phyloP scores from a whole-genome alignment of 1,139 yeast genomes.

The Suhomyces maxii region DNA sequence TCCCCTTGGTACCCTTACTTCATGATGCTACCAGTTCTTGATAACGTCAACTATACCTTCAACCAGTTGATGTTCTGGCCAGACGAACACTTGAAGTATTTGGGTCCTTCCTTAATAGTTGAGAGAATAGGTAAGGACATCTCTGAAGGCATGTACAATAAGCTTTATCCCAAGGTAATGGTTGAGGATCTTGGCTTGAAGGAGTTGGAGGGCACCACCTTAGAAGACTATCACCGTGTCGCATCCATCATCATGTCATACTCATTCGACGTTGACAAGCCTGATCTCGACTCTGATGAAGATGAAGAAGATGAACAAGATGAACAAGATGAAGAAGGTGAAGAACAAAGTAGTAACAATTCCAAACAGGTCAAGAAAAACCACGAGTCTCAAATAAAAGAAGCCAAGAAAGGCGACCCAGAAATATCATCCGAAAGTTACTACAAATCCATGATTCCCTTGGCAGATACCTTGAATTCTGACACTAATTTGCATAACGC shows the following conservation, averaged over 20 bases:
- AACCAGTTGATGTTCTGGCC: constrained; percentile 82
- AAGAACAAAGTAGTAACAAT: not conserved
- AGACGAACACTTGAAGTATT: constrained; percentile 46
- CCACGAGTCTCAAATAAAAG: constrained; percentile 6
- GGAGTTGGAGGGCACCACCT: constrained; percentile 35
- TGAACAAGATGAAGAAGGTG: constrained; percentile 13
- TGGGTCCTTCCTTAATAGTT: constrained; percentile 71
- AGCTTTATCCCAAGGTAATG: constrained; percentile 27
- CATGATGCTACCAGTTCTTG: constrained; percentile 59
- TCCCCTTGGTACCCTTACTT: constrained; percentile 74
- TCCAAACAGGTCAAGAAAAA: constrained; percentile 5
- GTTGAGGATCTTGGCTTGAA: constrained; percentile 23
- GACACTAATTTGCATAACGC: constrained; percentile 83
- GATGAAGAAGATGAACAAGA: constrained; percentile 21
- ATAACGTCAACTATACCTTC: constrained; percentile 37
- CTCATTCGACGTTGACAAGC: constrained; percentile 38
- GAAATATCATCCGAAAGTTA: constrained; percentile 38
- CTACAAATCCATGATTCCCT: constrained; percentile 85
- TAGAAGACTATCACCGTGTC: constrained; percentile 63
- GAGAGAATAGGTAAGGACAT: constrained; percentile 69
- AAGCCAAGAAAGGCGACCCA: constrained; percentile 1
- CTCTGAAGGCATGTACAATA: constrained; percentile 60
- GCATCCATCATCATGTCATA: constrained; percentile 60
- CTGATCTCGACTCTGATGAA: constrained; percentile 18
- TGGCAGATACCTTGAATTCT: constrained; percentile 89